Evolutionary conservation across 2,329 filamentous ascomycete species (phyloP), one percentile per base, ranked within the genome.

Genomic region (Pseudogymnoascus sp.): DNA sequence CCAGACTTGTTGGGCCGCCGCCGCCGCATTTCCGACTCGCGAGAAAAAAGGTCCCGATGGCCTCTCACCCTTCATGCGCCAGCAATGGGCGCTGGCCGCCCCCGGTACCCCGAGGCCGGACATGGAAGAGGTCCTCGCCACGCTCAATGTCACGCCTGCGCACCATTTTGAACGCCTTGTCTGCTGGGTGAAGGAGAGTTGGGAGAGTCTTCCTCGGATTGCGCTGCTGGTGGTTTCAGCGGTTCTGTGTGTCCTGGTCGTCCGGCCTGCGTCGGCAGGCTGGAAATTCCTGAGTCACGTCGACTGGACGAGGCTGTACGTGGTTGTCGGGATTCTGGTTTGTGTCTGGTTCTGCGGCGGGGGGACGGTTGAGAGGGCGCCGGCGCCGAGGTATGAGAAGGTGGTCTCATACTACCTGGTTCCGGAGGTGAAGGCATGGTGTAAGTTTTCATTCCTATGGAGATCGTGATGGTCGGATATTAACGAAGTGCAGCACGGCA

Each of bases 321-420:
- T 56, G 16, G 29, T 33, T 3, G 29, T 21, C 4, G 59, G 35
- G 59, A 42, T 61, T 33, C 19, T 40, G 14, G 59, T 40, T 5
- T 61, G 21, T 21, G 35, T 42, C 11, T 56, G 50, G 50, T 6
- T 31, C 19, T 16, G 7, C 11, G 24, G 50, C 1, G 50, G 11
- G 31, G 50, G 13, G 50, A 56, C 10, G 50, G 50, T 21, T 29
- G 29, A 56, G 50, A 56, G 29, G 50, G n/a, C 50, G 13, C 26
- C 38, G 59, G 35, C 21, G 14, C 35, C 24, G 26, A 26, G 35
- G 59, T 26, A 61, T n/a, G 33, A 40, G 19, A 61, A 6, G 5
- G 59, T 38, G 4, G 59, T 61, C 7, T n/a, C 59, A 13, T 61
- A 61, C n/a, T 42, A 61, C 19, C 59, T 61, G 1, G 59, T 61